phyloP scores from a whole-genome alignment of 352 stramenopile genomes.

The Globisporangium cystogenes region DNA sequence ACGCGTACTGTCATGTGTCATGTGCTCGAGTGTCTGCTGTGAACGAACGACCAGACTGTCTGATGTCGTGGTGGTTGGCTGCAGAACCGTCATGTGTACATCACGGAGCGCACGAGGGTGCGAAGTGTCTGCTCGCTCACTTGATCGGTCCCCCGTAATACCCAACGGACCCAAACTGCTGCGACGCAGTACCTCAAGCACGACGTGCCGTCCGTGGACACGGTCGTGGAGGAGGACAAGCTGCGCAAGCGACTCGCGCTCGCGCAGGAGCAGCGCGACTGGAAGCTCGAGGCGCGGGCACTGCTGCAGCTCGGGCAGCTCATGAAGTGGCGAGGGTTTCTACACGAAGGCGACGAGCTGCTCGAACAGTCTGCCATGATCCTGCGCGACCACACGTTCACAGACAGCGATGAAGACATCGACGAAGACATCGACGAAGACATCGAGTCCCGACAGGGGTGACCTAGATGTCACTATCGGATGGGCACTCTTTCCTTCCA shows the following conservation, averaged over 20 bases:
- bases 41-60: no score
- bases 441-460: no score
- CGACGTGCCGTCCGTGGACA: slow-evolving; percentile 61
- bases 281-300: slow-evolving; percentile 57
- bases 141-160: no score
- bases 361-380: slow-evolving; percentile 49
- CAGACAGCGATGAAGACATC: slow-evolving; percentile 19
- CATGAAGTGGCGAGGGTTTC: slow-evolving; percentile 64
- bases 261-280: slow-evolving; percentile 35
- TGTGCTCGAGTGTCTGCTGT: no score
- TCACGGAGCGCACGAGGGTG: slow-evolving; percentile 66
- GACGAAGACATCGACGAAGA: neutral
- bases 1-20: neutral
- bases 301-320: slow-evolving; percentile 68
- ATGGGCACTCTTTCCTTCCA: no score
- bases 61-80: no score
- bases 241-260: slow-evolving; percentile 43
- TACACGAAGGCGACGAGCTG: slow-evolving; percentile 39
- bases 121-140: neutral
- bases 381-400: slow-evolving; percentile 50
- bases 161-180: no score
- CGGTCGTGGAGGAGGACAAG: slow-evolving; percentile 70
- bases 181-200: slow-evolving; percentile 51
- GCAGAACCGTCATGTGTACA: slow-evolving; percentile 68
- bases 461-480: no score